phyloP scores from a whole-genome alignment of 805 yeast genomes.

The Torulaspora quercuum region DNA sequence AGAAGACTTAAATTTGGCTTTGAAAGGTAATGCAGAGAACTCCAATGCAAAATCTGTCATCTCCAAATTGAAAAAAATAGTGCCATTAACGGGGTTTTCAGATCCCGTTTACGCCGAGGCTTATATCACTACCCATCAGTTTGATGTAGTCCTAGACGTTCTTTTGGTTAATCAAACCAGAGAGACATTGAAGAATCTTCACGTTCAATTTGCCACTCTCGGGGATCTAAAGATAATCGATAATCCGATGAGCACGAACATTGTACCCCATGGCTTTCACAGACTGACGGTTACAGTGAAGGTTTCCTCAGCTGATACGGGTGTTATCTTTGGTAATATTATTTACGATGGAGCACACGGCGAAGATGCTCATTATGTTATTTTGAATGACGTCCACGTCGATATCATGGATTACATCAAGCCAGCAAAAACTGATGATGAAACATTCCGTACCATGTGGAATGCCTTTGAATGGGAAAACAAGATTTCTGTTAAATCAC shows the following conservation, averaged over 20 bases:
- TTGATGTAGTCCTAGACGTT: conserved; percentile 91
- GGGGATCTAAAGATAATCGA: conserved; percentile 96
- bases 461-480: conserved; percentile 99
- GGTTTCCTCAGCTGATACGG: conserved; percentile 96
- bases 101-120: conserved; percentile 99
- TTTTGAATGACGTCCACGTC: conserved; percentile 89
- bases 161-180: conserved; percentile 91
- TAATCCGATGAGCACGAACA: conserved; percentile 80
- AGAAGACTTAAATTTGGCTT: conserved; percentile 59
- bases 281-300: conserved; percentile 83
- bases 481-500: conserved; percentile 83
- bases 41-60: conserved; percentile 56
- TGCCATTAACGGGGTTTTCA: conserved; percentile 95
- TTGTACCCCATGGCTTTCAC: conserved; percentile 97
- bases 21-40: conserved; percentile 39
- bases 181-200: conserved; percentile 81
- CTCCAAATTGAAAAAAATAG: conserved; percentile 81
- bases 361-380: conserved; percentile 82
- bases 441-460: conserved; percentile 96
- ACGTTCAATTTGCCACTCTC: conserved; percentile 91
- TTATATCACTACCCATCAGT: conserved; percentile 91
- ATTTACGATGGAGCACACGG: conserved; percentile 95
- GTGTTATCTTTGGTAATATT: conserved; percentile 95
- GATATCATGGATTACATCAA: conserved; percentile 97
- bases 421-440: conserved; percentile 88